phyloP scores from a whole-genome alignment of 1,139 yeast species.

The Geotrichum macrosporum region DNA sequence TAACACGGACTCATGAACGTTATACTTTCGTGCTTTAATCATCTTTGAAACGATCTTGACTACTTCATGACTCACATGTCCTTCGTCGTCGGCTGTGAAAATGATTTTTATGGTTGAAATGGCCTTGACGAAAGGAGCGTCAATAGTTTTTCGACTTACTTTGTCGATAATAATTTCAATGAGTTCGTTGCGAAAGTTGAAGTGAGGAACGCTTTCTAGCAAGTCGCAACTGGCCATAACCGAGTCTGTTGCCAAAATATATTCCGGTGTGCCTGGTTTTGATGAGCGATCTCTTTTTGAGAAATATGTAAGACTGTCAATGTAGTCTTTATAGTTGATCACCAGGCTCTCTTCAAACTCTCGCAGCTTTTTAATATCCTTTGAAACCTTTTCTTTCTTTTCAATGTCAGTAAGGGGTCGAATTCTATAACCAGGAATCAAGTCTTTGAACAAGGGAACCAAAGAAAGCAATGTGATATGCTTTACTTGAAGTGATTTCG shows the following conservation, averaged over 20 bases:
- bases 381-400: slow-evolving; percentile 73
- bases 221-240: slow-evolving; percentile 78
- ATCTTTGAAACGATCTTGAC: slow-evolving; percentile 64
- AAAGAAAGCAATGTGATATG: slow-evolving; percentile 74
- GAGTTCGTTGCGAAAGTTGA: slow-evolving; percentile 74
- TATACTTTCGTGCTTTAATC: slow-evolving; percentile 66
- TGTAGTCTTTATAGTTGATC: slow-evolving; percentile 61
- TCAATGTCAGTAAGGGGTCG: slow-evolving; percentile 79
- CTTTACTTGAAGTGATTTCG: slow-evolving; percentile 62
- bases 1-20: slow-evolving; percentile 79
- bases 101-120: slow-evolving; percentile 61
- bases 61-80: slow-evolving; percentile 74
- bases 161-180: slow-evolving; percentile 58
- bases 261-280: slow-evolving; percentile 38
- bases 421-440: slow-evolving; percentile 85
- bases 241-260: slow-evolving; percentile 53
- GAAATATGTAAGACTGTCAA: slow-evolving; percentile 46
- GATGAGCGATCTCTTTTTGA: slow-evolving; percentile 29
- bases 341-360: slow-evolving; percentile 76
- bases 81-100: slow-evolving; percentile 66
- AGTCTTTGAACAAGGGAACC: slow-evolving; percentile 76
- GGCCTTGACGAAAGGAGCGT: slow-evolving; percentile 53
- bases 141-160: slow-evolving; percentile 31
- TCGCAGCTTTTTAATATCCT: slow-evolving; percentile 72
- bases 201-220: slow-evolving; percentile 62